Base-by-base conservation (phyloP, 306 rosid species). In the Dicorynia guianensis region DNA sequence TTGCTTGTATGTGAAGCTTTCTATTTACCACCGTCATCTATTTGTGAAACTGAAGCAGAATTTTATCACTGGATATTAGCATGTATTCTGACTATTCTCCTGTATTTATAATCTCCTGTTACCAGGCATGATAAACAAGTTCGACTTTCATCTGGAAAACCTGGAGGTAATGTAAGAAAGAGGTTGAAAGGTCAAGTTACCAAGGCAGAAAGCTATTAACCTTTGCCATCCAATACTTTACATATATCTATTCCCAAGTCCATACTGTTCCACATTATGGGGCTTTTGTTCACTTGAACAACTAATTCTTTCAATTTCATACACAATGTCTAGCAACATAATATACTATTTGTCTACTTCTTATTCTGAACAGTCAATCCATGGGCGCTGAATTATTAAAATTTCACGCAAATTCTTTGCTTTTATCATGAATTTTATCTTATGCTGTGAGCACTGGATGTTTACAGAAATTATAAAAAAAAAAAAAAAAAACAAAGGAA, bases 61-160 rank as follows among this genome's bases (percentile, higher is more conserved):
- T 76, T 63, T 58, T 58, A 19, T 40, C 33, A 13, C 44, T 55
- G 19, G 12, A 58, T 53, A 49, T 44, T 54, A 57, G 25, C 33
- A 49, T 56, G 58, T 20, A 55, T 65, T 61, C 33, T 52, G 18
- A 47, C 13, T 65, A 3, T 66, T 60, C 65, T 62, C 52, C 80
- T 19, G 36, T 50, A 34, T 63, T 74, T 40, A 49, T 78, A 71
- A 46, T 80, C 35, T 79, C 67, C 50, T 47, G 52, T 74, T 58
- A 76, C 67, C 87, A 92, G 91, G 85, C 83, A 65, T 47, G 83
- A 87, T 69, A 87, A 75, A 62, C 81, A 92, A 71, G 68, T 64
- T 53, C 61, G 74, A 56, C 71, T 76, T 60, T 80, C 84, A 42
- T 72, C 86, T 76, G 68, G 80, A 65, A 86, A 86, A 87, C 72